phyloP scores from a whole-genome alignment of 2,329 filamentous ascomycete genomes.

The Clonostachys chloroleuca region DNA sequence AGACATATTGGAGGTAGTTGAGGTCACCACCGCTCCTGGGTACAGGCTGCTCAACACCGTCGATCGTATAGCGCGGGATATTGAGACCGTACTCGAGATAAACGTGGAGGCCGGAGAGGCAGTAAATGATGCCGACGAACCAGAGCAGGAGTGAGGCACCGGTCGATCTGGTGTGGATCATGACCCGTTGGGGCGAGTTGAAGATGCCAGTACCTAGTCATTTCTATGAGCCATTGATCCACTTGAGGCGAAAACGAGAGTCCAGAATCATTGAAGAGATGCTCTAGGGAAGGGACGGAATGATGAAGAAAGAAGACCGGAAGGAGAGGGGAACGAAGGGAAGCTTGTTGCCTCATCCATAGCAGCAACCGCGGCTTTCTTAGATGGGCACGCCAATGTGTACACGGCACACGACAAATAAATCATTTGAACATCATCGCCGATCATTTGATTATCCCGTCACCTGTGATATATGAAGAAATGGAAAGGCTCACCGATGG shows the following conservation, averaged over 20 bases:
- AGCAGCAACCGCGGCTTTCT: background rate
- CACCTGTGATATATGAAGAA: no score
- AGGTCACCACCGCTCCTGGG: slow-evolving; percentile 41
- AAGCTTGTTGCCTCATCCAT: background rate
- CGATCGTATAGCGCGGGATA: slow-evolving; percentile 32
- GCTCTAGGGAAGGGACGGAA: no score
- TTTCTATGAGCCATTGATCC: no score
- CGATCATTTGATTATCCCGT: background rate
- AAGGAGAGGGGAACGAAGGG: no score
- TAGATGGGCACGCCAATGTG: background rate
- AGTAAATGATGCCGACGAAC: slow-evolving; percentile 30
- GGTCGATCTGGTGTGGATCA: slow-evolving; percentile 22
- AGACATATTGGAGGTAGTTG: slow-evolving; percentile 44
- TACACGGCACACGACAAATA: background rate
- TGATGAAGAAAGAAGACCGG: background rate
- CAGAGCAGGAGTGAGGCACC: slow-evolving; percentile 31
- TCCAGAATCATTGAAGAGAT: no score
- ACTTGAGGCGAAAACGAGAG: no score
- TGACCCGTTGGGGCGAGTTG: slow-evolving; percentile 23
- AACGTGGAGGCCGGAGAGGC: slow-evolving; percentile 25
- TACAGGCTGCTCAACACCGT: slow-evolving; percentile 30
- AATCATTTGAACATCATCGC: background rate
- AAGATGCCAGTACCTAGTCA: slow-evolving; percentile 27
- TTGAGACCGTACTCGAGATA: slow-evolving; percentile 42
- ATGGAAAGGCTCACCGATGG: slow-evolving; percentile 22